phyloP scores from a whole-genome alignment of 805 yeast genomes.

The Yamadazyma kitorensis region DNA sequence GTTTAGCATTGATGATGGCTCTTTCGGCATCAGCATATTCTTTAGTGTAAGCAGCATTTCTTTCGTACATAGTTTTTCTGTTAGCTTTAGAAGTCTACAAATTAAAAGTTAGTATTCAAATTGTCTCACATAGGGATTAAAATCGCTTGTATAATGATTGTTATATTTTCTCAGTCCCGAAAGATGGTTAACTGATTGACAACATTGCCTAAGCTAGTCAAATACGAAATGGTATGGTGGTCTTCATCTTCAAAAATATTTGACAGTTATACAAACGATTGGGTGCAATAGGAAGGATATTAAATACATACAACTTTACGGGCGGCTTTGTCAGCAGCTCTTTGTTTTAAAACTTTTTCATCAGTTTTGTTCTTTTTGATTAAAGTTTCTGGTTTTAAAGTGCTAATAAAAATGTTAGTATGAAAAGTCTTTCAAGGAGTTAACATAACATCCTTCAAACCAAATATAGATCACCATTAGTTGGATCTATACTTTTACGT shows the following conservation, averaged over 20 bases:
- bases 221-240: conserved; percentile 43
- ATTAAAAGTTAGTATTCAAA: conserved; percentile 29
- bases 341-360: conserved; percentile 72
- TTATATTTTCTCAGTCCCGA: conserved; percentile 63
- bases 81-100: conserved; percentile 42
- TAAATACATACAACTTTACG: conserved; percentile 82
- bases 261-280: background rate
- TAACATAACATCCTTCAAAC: no score
- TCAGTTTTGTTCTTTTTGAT: conserved; percentile 78
- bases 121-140: background rate
- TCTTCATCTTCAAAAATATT: conserved; percentile 49
- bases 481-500: no score
- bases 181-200: conserved; percentile 80
- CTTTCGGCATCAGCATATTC: conserved; percentile 94
- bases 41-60: conserved; percentile 95
- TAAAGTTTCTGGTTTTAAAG: conserved; percentile 79
- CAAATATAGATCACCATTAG: no score
- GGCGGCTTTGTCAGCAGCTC: conserved; percentile 76
- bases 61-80: conserved; percentile 76
- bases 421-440: no score
- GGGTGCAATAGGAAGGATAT: conserved; percentile 10
- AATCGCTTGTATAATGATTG: background rate
- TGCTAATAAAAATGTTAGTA: conserved; percentile 32
- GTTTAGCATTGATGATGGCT: conserved; percentile 80
- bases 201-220: conserved; percentile 71